phyloP scores from a whole-genome alignment of 805 yeast species.

The Lipomyces oligophaga region DNA sequence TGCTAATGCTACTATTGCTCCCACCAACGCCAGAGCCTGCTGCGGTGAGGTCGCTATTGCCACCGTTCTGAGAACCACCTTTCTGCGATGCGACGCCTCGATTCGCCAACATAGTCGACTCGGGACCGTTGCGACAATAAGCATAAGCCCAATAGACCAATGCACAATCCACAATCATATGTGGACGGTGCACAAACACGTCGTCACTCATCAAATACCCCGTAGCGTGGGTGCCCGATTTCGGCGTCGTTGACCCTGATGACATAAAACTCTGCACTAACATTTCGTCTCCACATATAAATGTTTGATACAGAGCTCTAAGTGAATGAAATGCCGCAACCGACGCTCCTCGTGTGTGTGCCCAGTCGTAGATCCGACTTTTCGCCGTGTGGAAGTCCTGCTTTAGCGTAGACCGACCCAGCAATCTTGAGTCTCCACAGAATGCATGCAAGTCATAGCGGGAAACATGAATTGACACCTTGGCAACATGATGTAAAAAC shows the following conservation, averaged over 20 bases:
- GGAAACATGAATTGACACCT: conserved; percentile 50
- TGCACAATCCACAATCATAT: conserved; percentile 33
- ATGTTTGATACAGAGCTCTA: conserved; percentile 30
- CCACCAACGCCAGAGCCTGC: neutral
- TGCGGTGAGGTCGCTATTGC: neutral
- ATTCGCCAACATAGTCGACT: conserved; percentile 26
- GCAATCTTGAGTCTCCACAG: conserved; percentile 78
- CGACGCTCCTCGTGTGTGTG: conserved; percentile 43
- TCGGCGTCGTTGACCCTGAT: neutral
- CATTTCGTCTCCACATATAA: conserved; percentile 14
- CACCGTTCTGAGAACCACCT: no score
- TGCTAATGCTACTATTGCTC: no score
- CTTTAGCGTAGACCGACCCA: conserved; percentile 58
- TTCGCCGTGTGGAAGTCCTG: conserved; percentile 49
- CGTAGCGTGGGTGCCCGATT: conserved; percentile 4
- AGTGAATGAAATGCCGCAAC: conserved; percentile 52
- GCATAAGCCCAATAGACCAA: conserved; percentile 38
- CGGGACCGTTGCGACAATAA: conserved; percentile 36
- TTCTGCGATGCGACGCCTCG: neutral
- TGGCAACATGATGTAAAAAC: conserved; percentile 11
- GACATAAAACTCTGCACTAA: no score
- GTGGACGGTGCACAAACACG: conserved; percentile 33
- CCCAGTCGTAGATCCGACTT: conserved; percentile 52
- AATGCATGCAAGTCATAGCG: conserved; percentile 74
- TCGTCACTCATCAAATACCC: conserved; percentile 31